Percentiles rank a stretch among this genome's conserved stretches.
Evolutionary conservation across 2,329 filamentous ascomycete species (phyloP).

Genomic region (Claviceps sp.): DNA sequence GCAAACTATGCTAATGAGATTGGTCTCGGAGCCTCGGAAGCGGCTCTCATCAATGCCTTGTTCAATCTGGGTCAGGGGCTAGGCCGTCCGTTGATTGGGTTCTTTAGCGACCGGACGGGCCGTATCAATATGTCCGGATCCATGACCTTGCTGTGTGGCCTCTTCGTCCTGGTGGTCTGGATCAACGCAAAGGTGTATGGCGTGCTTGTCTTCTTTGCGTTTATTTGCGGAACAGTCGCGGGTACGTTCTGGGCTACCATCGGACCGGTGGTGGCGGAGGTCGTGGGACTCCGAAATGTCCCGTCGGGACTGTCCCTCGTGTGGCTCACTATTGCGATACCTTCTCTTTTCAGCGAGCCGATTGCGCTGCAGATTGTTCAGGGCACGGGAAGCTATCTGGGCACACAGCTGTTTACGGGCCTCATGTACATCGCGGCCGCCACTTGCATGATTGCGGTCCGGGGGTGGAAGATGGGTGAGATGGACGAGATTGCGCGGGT

Average conservation of each 20-base stretch:
- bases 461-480: slow-evolving; percentile 26
- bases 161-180: slow-evolving; percentile 61
- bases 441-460: slow-evolving; percentile 17
- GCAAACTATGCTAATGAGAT: slow-evolving; percentile 59
- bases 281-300: slow-evolving; percentile 56
- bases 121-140: slow-evolving; percentile 58
- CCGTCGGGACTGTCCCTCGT: slow-evolving; percentile 55
- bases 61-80: slow-evolving; percentile 56
- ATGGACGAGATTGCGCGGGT: slow-evolving; percentile 18
- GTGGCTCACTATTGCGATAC: slow-evolving; percentile 59
- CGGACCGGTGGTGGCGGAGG: slow-evolving; percentile 57
- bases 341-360: slow-evolving; percentile 54
- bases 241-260: slow-evolving; percentile 61
- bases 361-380: slow-evolving; percentile 44
- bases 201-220: slow-evolving; percentile 55
- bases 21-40: slow-evolving; percentile 53
- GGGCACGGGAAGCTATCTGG: slow-evolving; percentile 33
- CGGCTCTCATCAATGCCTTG: slow-evolving; percentile 57
- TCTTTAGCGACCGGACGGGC: slow-evolving; percentile 56
- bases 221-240: slow-evolving; percentile 56
- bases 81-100: slow-evolving; percentile 58
- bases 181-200: slow-evolving; percentile 50
- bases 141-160: slow-evolving; percentile 49
- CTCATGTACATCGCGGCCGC: slow-evolving; percentile 43
- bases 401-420: slow-evolving; percentile 45